phyloP scores from a whole-genome alignment of 2,329 filamentous ascomycete genomes.

The Cladophialophora chaetospira region DNA sequence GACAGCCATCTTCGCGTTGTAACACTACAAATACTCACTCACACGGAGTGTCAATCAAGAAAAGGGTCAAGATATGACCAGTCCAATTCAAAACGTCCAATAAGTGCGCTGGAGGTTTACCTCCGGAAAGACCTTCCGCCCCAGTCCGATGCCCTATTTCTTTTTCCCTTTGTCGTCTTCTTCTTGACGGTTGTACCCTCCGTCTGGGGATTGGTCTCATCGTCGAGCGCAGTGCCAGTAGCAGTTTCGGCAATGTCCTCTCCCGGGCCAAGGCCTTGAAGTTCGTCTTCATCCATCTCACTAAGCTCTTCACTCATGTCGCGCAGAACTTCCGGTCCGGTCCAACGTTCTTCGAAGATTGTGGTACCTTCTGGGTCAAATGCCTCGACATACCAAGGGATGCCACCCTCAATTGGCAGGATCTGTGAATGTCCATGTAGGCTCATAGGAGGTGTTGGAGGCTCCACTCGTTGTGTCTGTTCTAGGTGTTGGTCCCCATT shows the following conservation, averaged over 20 bases:
- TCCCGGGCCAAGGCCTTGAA: constrained; percentile 67
- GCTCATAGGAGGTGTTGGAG: constrained; percentile 45
- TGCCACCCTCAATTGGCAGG: constrained; percentile 69
- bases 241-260: constrained; percentile 37
- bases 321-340: constrained; percentile 69
- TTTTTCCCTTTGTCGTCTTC: constrained; percentile 13
- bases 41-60: constrained; percentile 9
- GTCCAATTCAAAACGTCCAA: background rate
- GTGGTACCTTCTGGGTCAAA: constrained; percentile 82
- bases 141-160: constrained; percentile 18
- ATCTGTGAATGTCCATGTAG: constrained; percentile 46
- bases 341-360: constrained; percentile 73
- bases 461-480: constrained; percentile 42
- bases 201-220: constrained; percentile 1
- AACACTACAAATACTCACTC: constrained; percentile 8
- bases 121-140: constrained; percentile 23
- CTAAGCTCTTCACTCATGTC: constrained; percentile 83
- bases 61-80: background rate
- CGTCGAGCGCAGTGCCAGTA: background rate
- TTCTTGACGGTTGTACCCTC: constrained; percentile 16
- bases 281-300: constrained; percentile 87
- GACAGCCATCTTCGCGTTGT: background rate
- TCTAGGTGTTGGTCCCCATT: constrained; percentile 45
- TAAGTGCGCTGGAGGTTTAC: constrained; percentile 5
- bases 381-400: constrained; percentile 83